Percentiles rank a stretch among this genome's conserved stretches.
Evolutionary conservation across 164 flowering plant genomes (phyloP).

Genomic region (Vitis amurensis): DNA sequence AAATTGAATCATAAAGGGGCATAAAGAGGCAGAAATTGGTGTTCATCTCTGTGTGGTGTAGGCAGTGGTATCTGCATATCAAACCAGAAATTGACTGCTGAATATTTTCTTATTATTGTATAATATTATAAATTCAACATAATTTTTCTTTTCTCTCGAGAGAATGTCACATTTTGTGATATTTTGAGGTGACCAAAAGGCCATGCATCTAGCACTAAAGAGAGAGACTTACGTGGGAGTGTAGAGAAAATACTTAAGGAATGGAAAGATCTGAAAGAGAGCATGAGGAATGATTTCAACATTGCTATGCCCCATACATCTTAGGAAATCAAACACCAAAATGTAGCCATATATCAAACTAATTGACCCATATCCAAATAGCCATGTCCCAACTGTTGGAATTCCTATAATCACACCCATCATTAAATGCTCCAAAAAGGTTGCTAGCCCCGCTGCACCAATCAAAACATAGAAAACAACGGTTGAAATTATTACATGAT

Average conservation of each 20-base stretch:
- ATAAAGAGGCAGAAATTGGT: conserved; percentile 91
- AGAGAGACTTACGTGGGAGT: conserved; percentile 72
- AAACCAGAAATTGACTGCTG: too few species aligned
- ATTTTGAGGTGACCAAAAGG: too few species aligned
- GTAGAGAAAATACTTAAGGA: conserved; percentile 63
- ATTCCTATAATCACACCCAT: conserved; percentile 46
- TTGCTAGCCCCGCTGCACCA: conserved; percentile 70
- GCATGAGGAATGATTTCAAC: conserved; percentile 61
- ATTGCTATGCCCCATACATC: conserved; percentile 78
- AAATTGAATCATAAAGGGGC: conserved; percentile 77
- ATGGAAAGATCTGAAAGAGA: conserved; percentile 53
- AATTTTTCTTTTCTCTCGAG: too few species aligned
- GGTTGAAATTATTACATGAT: too few species aligned
- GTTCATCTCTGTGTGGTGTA: conserved; percentile 74
- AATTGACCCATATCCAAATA: conserved; percentile 62
- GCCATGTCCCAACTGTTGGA: conserved; percentile 54
- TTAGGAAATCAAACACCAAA: conserved; percentile 67
- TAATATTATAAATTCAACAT: too few species aligned
- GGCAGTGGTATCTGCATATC: conserved; percentile 65
- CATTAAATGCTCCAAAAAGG: conserved; percentile 70
- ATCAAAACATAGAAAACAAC: neutral
- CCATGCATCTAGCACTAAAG: too few species aligned
- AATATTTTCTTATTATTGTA: too few species aligned
- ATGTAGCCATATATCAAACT: conserved; percentile 51
- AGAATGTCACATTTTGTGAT: too few species aligned